Conservation (phyloP, 495 filamentous ascomycete genomes). For the Hyaloscypha bicolor region DNA sequence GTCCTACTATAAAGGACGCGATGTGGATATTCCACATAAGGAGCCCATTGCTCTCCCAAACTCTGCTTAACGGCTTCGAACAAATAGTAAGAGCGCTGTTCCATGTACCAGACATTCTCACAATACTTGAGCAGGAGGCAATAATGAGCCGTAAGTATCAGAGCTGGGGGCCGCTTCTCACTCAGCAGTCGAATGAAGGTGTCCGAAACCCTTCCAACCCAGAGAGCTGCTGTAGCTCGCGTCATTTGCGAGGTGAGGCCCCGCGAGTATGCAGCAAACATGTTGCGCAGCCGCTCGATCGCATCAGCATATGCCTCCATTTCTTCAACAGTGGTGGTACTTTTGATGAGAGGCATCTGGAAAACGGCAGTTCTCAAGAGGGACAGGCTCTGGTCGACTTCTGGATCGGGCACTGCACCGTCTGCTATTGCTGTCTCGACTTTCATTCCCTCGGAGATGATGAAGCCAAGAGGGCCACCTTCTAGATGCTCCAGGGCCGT, state of each 20-base stretch:
- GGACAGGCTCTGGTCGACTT: conserved; percentile 10
- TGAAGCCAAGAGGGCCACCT: conserved; percentile 18
- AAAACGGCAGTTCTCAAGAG: conserved; percentile 1
- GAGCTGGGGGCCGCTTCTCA: conserved; percentile 15
- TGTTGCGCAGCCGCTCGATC: conserved; percentile 8
- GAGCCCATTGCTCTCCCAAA: conserved; percentile 11
- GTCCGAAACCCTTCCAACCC: conserved; percentile 4
- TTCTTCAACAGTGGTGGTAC: conserved; percentile 15
- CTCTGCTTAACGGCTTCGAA: conserved; percentile 12
- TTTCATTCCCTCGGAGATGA: conserved; percentile 5
- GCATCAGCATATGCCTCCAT: conserved; percentile 20
- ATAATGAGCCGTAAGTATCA: conserved; percentile 20
- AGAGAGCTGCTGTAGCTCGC: conserved; percentile 5
- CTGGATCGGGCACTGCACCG: not conserved
- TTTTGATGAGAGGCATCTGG: conserved; percentile 7
- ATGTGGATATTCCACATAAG: conserved; percentile 13
- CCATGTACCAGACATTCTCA: conserved; percentile 16
- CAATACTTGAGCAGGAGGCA: conserved; percentile 11
- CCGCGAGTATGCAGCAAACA: conserved; percentile 11
- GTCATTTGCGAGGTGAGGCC: not conserved
- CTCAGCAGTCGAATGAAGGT: conserved; percentile 14
- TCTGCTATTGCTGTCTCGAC: not conserved
- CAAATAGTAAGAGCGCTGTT: conserved; percentile 5
- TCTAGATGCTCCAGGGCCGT: not conserved
- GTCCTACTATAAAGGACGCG: conserved; percentile 6